Evolutionary conservation across 345 rosid genomes (phyloP).

Genomic region (Hibiscus mutabilis): DNA sequence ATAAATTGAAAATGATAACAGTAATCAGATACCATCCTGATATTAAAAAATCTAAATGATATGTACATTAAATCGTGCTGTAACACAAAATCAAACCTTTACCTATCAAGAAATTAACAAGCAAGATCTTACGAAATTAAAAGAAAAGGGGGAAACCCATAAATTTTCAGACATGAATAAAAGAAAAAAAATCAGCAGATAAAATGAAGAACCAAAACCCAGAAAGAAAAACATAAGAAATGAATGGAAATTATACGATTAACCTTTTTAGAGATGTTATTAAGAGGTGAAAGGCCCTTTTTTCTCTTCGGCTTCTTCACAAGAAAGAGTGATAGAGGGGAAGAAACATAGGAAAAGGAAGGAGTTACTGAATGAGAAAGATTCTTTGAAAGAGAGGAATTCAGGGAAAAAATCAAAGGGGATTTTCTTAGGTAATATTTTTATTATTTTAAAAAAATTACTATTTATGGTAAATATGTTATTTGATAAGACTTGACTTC

Average conservation of each 20-base stretch:
- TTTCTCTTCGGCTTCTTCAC: neutral
- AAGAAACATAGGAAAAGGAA: neutral
- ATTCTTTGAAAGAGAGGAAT: neutral
- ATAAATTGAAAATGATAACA: neutral
- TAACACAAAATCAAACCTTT: neutral
- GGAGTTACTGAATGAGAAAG: neutral
- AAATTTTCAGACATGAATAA: neutral
- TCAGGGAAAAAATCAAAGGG: no score
- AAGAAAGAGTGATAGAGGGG: neutral
- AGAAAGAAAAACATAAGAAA: neutral
- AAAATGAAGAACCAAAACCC: neutral
- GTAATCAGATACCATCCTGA: neutral
- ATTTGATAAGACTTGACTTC: no score
- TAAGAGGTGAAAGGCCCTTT: constrained; percentile 1
- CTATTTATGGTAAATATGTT: no score
- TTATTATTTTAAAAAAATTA: no score
- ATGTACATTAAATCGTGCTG: neutral
- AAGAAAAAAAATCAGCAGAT: no score
- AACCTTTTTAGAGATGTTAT: constrained; percentile 1
- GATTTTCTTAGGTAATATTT: no score
- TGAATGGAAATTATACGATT: neutral
- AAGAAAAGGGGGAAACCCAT: neutral
- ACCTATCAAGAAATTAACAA: neutral
- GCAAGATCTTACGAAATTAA: neutral
- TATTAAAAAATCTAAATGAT: neutral